Evolutionary conservation across 768 basidiomycete species (phyloP).

Genomic region (Lyophyllum atratum): DNA sequence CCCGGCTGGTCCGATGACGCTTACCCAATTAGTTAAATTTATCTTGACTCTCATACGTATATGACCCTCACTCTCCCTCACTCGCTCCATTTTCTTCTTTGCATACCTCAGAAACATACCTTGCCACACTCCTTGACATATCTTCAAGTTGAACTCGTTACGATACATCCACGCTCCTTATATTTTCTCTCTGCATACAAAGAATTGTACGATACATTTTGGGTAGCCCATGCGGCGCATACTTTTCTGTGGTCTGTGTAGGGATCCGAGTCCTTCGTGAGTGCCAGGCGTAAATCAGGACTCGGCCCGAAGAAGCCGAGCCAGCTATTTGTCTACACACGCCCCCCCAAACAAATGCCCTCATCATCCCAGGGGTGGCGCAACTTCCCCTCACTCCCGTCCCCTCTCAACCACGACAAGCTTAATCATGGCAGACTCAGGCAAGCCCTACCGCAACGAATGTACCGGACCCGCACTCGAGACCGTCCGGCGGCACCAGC

Average conservation of each 20-base stretch:
- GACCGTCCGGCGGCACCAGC: constrained; percentile 52
- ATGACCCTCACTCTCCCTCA: neutral
- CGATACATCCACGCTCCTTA: neutral
- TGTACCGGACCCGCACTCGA: constrained; percentile 52
- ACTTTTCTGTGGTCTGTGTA: no score
- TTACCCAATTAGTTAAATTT: neutral
- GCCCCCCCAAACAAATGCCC: no score
- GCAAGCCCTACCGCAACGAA: constrained; percentile 37
- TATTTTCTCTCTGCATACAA: neutral
- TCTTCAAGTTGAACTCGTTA: neutral
- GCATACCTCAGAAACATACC: neutral
- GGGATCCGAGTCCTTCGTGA: no score
- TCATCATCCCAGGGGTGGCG: no score
- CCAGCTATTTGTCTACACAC: no score
- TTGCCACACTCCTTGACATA: neutral
- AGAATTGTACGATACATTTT: neutral
- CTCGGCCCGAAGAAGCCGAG: no score
- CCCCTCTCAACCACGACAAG: no score
- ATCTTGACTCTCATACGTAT: neutral
- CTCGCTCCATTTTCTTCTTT: neutral
- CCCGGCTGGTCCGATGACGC: no score
- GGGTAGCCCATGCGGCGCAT: no score
- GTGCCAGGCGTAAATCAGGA: no score
- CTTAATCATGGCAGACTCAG: no score
- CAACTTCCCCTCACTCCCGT: no score